Base-by-base conservation (phyloP, 192 early-diverging fungal genomes). In the Dissophora ornata region DNA sequence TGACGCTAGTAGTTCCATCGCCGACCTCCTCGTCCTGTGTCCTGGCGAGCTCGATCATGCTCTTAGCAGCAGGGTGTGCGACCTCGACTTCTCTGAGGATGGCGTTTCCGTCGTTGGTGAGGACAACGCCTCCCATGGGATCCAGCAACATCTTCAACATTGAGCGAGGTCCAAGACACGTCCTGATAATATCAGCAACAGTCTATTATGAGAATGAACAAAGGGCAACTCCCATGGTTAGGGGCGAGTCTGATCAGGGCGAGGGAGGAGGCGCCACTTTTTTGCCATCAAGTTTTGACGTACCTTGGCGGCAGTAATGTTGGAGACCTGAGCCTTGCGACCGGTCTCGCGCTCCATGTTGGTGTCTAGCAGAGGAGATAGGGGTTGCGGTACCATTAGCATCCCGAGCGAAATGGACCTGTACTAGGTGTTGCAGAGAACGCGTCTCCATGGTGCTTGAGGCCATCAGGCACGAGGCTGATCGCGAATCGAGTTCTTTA, bases 11-110 rank as follows among this genome's bases (percentile, higher is more conserved):
- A 12, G 98, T 99, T 62, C 98, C 98, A 71, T 99, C 98, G 63
- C 98, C 98, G 45, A 98, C 97, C 83, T 99, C 98, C 80, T 99
- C 98, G 82, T 99, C 98, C 86, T 99, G 98, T 57, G 98, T 99
- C 83, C 98, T 86, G 32, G 95, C 92, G 48, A 99, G 90, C 82
- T 99, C 98, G 66, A 99, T 98, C 97, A 98, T 98, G 73, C 92
- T 94, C 85, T 99, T 99, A 49, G 98, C 98, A 51, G 98, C 98
- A 25, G 98, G 98, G 83, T 99, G 98, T n/a, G 95, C 95, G 12
- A 99, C 97, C 86, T 99, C 98, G 81, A 94, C 91, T 81, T 99
- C 98, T 80, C 98, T 90, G 61, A 99, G 85, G 77, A 98, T 99
- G 6, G 98, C 98, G 81, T 97, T 97, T 62, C 98, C 98, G 71